A percentile compares a stretch with the other conserved stretches of the same genome.
These are phyloP conservation scores for Dipodascopsis uninucleata DNA, from an alignment of 805 yeast genomes.

Conservation along the genomic window DNA sequence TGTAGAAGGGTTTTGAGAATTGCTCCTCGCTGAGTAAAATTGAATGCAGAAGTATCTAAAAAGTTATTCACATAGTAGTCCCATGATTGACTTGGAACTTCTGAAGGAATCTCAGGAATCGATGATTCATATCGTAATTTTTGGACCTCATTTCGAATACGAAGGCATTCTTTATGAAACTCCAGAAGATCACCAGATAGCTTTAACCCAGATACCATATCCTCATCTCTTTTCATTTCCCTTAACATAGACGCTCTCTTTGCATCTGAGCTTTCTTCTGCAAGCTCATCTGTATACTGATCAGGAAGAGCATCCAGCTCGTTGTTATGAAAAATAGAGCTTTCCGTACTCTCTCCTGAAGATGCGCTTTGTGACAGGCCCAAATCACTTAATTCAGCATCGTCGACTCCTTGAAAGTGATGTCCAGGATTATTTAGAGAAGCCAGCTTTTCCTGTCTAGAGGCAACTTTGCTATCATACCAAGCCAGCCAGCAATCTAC, in stretches of 20 bases:
- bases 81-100: constrained; percentile 25
- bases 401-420: constrained; percentile 5
- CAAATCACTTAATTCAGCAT: constrained; percentile 3
- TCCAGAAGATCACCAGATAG: constrained; percentile 12
- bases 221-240: constrained; percentile 15
- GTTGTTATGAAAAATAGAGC: too few species aligned
- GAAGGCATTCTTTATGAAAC: constrained; percentile 23
- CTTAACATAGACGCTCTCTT: too few species aligned
- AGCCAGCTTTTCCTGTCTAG: constrained; percentile 9
- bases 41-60: constrained; percentile 9
- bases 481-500: constrained; percentile 32
- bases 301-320: constrained; percentile 12
- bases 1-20: constrained; percentile 14
- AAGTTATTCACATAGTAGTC: constrained; percentile 20
- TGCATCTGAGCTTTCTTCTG: constrained; percentile 1
- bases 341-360: too few species aligned
- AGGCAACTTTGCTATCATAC: constrained; percentile 17
- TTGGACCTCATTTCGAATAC: constrained; percentile 22
- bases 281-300: constrained; percentile 7
- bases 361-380: too few species aligned
- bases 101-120: constrained; percentile 26
- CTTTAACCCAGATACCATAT: constrained; percentile 14
- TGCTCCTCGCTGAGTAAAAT: constrained; percentile 13
- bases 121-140: constrained; percentile 13
- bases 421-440: constrained; percentile 6